Conservation (phyloP, 257 asterid species). For the Jacaranda copaia region DNA sequence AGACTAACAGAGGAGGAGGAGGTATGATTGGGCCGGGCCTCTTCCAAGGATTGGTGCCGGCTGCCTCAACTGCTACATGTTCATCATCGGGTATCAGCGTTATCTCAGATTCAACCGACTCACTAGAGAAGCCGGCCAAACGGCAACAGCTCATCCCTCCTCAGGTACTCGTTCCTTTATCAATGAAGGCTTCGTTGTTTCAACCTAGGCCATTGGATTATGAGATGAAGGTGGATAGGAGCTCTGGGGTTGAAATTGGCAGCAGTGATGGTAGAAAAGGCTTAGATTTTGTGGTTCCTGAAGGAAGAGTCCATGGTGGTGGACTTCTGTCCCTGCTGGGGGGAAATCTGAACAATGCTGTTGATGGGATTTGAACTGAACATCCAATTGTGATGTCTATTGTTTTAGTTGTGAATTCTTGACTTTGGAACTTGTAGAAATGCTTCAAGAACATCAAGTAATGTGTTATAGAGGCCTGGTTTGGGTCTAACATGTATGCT, state of each 20-base stretch:
- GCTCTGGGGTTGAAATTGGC: background rate
- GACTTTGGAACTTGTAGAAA: constrained; percentile 29
- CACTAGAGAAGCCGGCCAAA: constrained; percentile 52
- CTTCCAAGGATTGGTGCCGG: constrained; percentile 72
- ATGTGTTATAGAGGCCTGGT: background rate
- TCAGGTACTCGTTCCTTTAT: constrained; percentile 77
- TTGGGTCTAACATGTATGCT: background rate
- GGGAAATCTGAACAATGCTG: constrained; percentile 66
- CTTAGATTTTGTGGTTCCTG: constrained; percentile 56
- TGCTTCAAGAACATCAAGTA: constrained; percentile 11
- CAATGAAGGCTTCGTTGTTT: constrained; percentile 62
- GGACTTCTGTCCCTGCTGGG: constrained; percentile 79
- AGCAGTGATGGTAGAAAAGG: constrained; percentile 32
- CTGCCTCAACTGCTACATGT: constrained; percentile 45
- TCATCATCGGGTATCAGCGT: constrained; percentile 61
- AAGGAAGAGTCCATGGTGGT: constrained; percentile 92
- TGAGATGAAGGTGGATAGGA: constrained; percentile 44
- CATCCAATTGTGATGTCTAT: constrained; percentile 19
- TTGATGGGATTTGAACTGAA: constrained; percentile 46
- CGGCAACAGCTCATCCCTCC: constrained; percentile 68
- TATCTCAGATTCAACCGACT: constrained; percentile 56
- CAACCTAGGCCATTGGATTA: constrained; percentile 32
- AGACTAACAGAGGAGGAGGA: constrained; percentile 53
- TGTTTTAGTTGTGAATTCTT: constrained; percentile 27
- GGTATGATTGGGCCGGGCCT: constrained; percentile 82